phyloP scores from a whole-genome alignment of 768 basidiomycete species.

The Tricholoma terreum region DNA sequence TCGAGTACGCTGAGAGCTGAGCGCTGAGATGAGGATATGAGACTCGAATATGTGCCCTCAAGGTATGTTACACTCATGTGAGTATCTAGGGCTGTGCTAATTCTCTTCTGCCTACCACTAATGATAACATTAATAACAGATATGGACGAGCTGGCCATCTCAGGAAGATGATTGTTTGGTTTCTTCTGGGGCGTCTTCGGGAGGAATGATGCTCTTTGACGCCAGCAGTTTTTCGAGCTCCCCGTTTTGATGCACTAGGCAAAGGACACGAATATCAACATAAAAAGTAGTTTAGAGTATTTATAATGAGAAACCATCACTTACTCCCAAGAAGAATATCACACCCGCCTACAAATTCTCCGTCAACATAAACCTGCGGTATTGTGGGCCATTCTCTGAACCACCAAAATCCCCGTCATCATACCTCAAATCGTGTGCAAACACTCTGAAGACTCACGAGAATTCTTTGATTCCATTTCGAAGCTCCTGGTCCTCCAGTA shows the following conservation, averaged over 20 bases:
- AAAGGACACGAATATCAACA: neutral
- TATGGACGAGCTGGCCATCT: neutral
- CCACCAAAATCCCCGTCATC: neutral
- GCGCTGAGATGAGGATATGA: neutral
- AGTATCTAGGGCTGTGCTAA: neutral
- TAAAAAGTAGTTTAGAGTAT: conserved; percentile 1
- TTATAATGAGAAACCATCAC: conserved; percentile 31
- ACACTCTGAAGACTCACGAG: conserved; percentile 59
- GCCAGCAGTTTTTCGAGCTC: conserved; percentile 83
- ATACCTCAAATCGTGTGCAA: neutral
- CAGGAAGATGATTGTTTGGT: neutral
- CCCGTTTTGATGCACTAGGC: conserved; percentile 91
- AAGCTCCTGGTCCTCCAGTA: conserved; percentile 82
- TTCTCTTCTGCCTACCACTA: neutral
- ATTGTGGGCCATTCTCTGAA: conserved; percentile 96
- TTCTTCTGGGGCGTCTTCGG: conserved; percentile 22
- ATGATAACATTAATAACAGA: neutral
- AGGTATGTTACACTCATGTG: neutral
- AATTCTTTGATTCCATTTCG: conserved; percentile 91
- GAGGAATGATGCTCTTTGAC: conserved; percentile 67
- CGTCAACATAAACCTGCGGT: conserved; percentile 91
- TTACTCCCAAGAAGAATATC: conserved; percentile 89
- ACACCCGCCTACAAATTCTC: conserved; percentile 96
- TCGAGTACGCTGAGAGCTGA: conserved; percentile 45
- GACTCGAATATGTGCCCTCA: neutral